phyloP scores from a whole-genome alignment of 129 eudicot genomes.

The Escallonia rubra region DNA sequence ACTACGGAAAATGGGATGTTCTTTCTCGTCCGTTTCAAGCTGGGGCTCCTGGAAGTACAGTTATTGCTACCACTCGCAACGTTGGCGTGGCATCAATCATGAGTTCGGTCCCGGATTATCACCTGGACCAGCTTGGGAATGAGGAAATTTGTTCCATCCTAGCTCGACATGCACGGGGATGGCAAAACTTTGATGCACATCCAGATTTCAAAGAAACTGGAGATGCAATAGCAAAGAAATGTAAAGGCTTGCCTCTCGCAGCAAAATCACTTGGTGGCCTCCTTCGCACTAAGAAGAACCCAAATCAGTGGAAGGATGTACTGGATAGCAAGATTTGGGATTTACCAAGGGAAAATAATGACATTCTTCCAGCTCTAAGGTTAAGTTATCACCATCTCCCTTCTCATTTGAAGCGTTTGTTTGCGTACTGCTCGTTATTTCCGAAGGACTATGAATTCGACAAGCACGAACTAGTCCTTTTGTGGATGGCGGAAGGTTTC shows the following conservation, averaged over 20 bases:
- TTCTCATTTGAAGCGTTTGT: conserved; percentile 28
- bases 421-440: conserved; percentile 30
- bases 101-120: conserved; percentile 17
- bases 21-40: conserved; percentile 22
- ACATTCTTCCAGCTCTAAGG: conserved; percentile 27
- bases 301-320: conserved; percentile 18
- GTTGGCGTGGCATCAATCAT: conserved; percentile 16
- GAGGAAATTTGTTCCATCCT: conserved; percentile 30
- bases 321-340: conserved; percentile 25
- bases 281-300: conserved; percentile 7
- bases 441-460: conserved; percentile 30
- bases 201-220: conserved; percentile 24
- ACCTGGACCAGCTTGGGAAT: conserved; percentile 15
- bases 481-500: conserved; percentile 41
- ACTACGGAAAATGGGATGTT: conserved; percentile 24
- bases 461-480: conserved; percentile 2
- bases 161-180: conserved; percentile 27
- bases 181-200: conserved; percentile 8
- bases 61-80: conserved; percentile 43
- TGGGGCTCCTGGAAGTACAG: conserved; percentile 42
- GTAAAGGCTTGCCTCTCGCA: conserved; percentile 34
- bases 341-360: background rate
- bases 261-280: conserved; percentile 25
- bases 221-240: conserved; percentile 18
- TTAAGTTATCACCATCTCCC: conserved; percentile 39